Evolutionary conservation across 208 protist species (phyloP), one percentile per base, ranked within the genome.

Genomic region (Leishmania arabica): DNA sequence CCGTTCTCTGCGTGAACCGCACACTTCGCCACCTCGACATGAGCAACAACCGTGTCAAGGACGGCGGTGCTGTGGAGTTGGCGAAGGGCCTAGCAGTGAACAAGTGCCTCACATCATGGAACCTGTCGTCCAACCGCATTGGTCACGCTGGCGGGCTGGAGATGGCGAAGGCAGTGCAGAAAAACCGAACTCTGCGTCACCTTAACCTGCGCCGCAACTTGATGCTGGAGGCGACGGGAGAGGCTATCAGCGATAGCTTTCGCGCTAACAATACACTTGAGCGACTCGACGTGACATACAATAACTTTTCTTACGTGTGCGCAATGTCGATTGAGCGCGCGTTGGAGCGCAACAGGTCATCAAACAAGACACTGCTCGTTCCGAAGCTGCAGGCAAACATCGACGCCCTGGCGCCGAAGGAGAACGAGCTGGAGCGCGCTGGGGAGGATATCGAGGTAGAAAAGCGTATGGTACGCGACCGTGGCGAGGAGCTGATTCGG

Each of bases 241-340:
- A 95, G 40, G 70, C 86, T 13, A 85, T 98, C 56, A 92, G 89
- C 68, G 92, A 95, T 49, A 84, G 85, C 24, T 79, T 98, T 2
- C 88, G 89, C 19, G 70, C 40, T 1, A 97, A 97, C 84, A 89
- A 64, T 11, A 89, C 90, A 1, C 47, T 98, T 31, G 88, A 97
- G 79, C 87, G 77, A n/a, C 90, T 98, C 78, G 94, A 98, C 65
- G 89, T 97, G 56, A 84, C 95, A 0, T 98, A 93, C 88, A 98
- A 98, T 80, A 92, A 98, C 82, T 98, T 98, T 74, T 92, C 90
- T 9, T 98, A 97, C 86, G 93, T 94, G 73, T 97, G 93, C 75
- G 90, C 95, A 17, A 90, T 96, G 65, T 87, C 87, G 40, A 95
- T 95, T 51, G 83, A 91, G 40, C 76, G 78, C 8, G 89, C 88